These are phyloP conservation scores for Phytophthora sp. DNA, from an alignment of 352 stramenopile species.

Conservation along the genomic window DNA sequence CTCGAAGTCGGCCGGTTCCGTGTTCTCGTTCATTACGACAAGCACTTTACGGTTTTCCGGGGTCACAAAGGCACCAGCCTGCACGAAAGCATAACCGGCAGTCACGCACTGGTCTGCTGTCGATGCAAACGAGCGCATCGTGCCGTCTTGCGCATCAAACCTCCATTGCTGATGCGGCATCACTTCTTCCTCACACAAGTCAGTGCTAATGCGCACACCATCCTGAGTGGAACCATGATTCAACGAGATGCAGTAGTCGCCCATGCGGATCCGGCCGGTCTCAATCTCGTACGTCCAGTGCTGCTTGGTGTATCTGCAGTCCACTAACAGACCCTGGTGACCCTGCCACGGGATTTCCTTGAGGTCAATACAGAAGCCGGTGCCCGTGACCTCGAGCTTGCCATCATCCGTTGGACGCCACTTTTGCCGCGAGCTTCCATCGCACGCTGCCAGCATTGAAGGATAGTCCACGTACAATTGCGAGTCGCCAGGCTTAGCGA, in stretches of 20 bases:
- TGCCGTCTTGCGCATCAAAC: constrained; percentile 55
- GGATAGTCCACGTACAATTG: constrained; percentile 73
- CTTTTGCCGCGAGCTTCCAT: constrained; percentile 68
- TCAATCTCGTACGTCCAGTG: constrained; percentile 65
- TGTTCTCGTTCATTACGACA: constrained; percentile 89
- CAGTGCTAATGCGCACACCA: constrained; percentile 56
- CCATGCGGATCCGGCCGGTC: constrained; percentile 58
- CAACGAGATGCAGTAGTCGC: constrained; percentile 68
- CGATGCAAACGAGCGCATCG: constrained; percentile 53
- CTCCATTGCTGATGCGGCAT: constrained; percentile 60
- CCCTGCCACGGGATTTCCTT: constrained; percentile 57
- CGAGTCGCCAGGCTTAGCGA: constrained; percentile 59
- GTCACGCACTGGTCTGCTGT: constrained; percentile 73
- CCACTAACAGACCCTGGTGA: constrained; percentile 64
- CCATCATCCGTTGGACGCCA: constrained; percentile 63
- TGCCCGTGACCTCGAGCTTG: constrained; percentile 75
- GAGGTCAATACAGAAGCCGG: constrained; percentile 67
- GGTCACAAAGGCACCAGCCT: constrained; percentile 73
- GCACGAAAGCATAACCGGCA: constrained; percentile 78
- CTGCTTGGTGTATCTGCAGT: constrained; percentile 74
- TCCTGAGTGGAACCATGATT: constrained; percentile 67
- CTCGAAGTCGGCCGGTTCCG: constrained; percentile 69
- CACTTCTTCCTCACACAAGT: constrained; percentile 51
- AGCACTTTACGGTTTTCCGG: constrained; percentile 76
- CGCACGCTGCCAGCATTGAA: constrained; percentile 61